These are phyloP conservation scores for Aciculosporium take DNA, from an alignment of 2,329 filamentous ascomycete genomes.

Conservation along the genomic window DNA sequence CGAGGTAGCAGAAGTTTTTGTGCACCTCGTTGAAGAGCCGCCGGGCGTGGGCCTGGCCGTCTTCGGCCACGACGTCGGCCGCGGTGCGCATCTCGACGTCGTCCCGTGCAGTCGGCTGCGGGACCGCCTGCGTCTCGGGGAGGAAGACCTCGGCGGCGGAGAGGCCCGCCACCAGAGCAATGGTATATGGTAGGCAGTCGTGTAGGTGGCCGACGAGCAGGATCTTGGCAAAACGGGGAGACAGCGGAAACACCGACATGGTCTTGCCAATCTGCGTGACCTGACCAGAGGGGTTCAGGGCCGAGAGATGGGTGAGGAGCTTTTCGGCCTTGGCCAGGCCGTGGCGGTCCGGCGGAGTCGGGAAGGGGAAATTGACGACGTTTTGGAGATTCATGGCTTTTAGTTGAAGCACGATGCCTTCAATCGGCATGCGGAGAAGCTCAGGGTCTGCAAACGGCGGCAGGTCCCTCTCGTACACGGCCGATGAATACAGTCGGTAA, in stretches of 20 bases:
- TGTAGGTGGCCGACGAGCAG: constrained; percentile 76
- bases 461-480: constrained; percentile 84
- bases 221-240: constrained; percentile 82
- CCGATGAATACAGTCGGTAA: constrained; percentile 87
- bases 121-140: constrained; percentile 62
- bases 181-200: constrained; percentile 69
- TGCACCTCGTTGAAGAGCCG: constrained; percentile 55
- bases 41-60: constrained; percentile 49
- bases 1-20: constrained; percentile 63
- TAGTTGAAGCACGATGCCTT: constrained; percentile 81
- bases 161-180: constrained; percentile 76
- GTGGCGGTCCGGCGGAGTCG: constrained; percentile 67
- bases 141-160: constrained; percentile 83
- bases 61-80: constrained; percentile 57
- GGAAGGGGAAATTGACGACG: constrained; percentile 90
- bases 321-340: constrained; percentile 74
- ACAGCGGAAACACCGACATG: constrained; percentile 79
- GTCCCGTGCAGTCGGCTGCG: constrained; percentile 33
- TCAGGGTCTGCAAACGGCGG: constrained; percentile 76
- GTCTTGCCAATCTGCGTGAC: constrained; percentile 69
- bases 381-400: constrained; percentile 89
- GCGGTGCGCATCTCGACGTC: constrained; percentile 42
- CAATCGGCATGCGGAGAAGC: constrained; percentile 79
- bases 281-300: constrained; percentile 55
- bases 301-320: constrained; percentile 72